These are phyloP conservation scores for Neurospora sp. DNA, from an alignment of 495 filamentous ascomycete species.

Conservation along the genomic window DNA sequence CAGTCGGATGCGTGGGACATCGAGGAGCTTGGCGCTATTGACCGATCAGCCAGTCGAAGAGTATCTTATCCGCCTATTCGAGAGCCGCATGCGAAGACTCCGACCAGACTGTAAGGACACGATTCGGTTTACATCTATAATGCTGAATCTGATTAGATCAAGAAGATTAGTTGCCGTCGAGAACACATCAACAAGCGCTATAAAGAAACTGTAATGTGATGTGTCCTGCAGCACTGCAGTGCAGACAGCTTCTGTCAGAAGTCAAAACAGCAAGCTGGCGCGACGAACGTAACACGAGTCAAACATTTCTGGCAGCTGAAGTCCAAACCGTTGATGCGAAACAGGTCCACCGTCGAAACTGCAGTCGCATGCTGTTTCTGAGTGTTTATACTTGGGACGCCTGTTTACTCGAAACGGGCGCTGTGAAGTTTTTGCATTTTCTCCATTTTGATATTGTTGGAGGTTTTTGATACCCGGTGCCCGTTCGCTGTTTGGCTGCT, in stretches of 20 bases:
- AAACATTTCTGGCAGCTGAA: neutral
- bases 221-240: neutral
- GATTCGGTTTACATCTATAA: neutral
- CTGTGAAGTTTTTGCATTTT: neutral
- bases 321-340: slow-evolving; percentile 3
- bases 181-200: too few species aligned
- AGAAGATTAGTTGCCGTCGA: neutral
- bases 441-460: neutral
- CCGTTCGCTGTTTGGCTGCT: slow-evolving; percentile 14
- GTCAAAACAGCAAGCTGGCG: neutral
- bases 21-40: neutral
- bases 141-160: neutral
- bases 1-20: neutral
- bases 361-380: neutral
- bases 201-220: too few species aligned
- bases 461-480: slow-evolving; percentile 12
- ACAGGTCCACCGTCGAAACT: slow-evolving; percentile 9
- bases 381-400: neutral
- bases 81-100: neutral
- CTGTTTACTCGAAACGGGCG: neutral
- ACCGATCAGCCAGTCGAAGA: neutral
- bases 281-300: neutral
- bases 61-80: neutral
- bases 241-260: too few species aligned
- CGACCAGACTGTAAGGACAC: neutral